Evolutionary conservation across 345 rosid genomes (phyloP), one percentile per base, ranked within the genome.

Genomic region (Arabis alpina): DNA sequence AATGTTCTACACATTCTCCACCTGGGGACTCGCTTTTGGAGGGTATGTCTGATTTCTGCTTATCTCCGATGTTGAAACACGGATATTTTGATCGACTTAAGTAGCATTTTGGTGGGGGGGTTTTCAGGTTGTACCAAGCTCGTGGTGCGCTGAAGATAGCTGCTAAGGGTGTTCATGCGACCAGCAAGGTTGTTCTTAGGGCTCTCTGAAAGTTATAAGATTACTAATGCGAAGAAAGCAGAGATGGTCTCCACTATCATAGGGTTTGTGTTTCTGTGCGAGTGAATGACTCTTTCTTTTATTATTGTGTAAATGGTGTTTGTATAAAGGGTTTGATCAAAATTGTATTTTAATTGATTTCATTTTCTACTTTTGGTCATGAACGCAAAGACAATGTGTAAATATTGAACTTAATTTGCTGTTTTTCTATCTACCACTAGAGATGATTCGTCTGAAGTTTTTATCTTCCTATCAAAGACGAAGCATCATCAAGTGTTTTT

Each of bases 1-100:
- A 73, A 65, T 89, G 85, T 89, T 91, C 75, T 91, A 93, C 71
- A 61, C 90, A 10, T 76, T 93, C 23, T 81, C 95, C 44, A 89
- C 96, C 3, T 91, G 93, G 97, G 98, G 97, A 56, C 91, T 93
- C 36, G 86, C 97, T 7, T 71, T 89, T 37, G 83, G 84, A 54
- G 97, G 99, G 99, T 93, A 70, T 66, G 82, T 76, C 24, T 61
- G 27, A 16, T 50, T 36, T 80, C 43, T 25, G 48, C 47, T 37
- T 32, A 54, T 37, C 24, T 51, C 15, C 25, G 16, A 45, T 51
- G 32, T 25, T 43, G 44, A 51, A 55, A 54, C 30, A 58, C 16
- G 4, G 47, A 10, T 14, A 15, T 3, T 51, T 12, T 8, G 28
- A 28, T 45, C 0, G 30, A 14, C 8, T 10, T 56, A 19, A 23